phyloP scores from a whole-genome alignment of 768 basidiomycete genomes.

The Exidia glandulosa region DNA sequence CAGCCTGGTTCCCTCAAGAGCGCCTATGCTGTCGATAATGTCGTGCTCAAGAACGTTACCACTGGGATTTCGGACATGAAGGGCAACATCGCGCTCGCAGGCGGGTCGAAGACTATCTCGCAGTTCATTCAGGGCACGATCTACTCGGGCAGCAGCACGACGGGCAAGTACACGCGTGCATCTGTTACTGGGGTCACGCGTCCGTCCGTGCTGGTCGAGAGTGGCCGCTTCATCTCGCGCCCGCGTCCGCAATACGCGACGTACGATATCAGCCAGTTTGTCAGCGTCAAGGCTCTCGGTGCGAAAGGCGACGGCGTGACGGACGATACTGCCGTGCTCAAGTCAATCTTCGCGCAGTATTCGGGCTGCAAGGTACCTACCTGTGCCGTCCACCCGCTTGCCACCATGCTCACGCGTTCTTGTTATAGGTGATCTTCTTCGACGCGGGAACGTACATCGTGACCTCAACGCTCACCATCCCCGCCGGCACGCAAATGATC shows the following conservation, averaged over 20 bases:
- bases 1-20: slow-evolving; percentile 4
- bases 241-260: slow-evolving; percentile 1
- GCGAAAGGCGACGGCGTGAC: slow-evolving; percentile 11
- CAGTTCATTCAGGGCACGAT: slow-evolving; percentile 11
- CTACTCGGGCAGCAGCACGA: slow-evolving; percentile 5
- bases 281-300: slow-evolving; percentile 8
- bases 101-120: slow-evolving; percentile 6
- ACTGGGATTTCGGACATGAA: slow-evolving; percentile 4
- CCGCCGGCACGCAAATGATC: slow-evolving; percentile 10
- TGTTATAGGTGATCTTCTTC: slow-evolving; percentile 13
- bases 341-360: slow-evolving; percentile 8
- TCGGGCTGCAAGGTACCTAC: slow-evolving; percentile 10
- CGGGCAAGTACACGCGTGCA: slow-evolving; percentile 1
- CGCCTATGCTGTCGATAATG: slow-evolving; percentile 9
- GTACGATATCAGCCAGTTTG: slow-evolving; percentile 7
- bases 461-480: slow-evolving; percentile 10
- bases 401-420: too few relatives aligned
- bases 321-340: slow-evolving; percentile 13
- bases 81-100: slow-evolving; percentile 7
- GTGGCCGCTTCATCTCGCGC: slow-evolving; percentile 1
- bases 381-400: too few relatives aligned
- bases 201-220: slow-evolving; percentile 6
- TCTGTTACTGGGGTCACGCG: slow-evolving; percentile 2
- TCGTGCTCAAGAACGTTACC: slow-evolving; percentile 8
- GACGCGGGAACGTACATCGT: slow-evolving; percentile 10